Conservation (phyloP, 495 filamentous ascomycete species). For the Xylaria telfairii region DNA sequence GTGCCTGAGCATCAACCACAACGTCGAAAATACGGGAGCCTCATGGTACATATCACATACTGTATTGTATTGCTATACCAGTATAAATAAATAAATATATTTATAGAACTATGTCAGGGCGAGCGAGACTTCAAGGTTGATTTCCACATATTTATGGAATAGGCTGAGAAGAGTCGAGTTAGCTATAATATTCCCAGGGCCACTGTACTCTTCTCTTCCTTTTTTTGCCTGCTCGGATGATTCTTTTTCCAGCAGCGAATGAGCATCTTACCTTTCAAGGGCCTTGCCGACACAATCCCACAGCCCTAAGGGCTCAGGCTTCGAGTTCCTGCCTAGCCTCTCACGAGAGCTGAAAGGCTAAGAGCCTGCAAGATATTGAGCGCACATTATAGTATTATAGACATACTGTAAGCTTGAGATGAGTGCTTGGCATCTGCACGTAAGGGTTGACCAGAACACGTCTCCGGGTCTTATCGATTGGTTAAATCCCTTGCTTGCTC, state of each 20-base stretch:
- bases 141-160: neutral
- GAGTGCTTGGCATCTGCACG: neutral
- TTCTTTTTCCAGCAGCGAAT: neutral
- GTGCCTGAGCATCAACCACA: neutral
- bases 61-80: too few species aligned
- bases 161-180: neutral
- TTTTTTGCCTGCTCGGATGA: neutral
- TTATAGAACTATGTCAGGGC: neutral
- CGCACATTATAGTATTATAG: neutral
- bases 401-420: conserved; percentile 1
- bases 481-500: conserved; percentile 6
- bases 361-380: conserved; percentile 2
- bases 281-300: neutral
- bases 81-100: too few species aligned
- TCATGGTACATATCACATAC: neutral
- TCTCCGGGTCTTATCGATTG: neutral
- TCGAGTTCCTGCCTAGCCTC: neutral
- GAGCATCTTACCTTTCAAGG: neutral
- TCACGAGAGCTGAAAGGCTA: conserved; percentile 1
- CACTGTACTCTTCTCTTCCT: neutral
- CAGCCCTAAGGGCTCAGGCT: neutral
- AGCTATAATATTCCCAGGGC: neutral
- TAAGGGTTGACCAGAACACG: neutral
- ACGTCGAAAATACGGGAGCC: neutral
- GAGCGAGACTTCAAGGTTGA: neutral